These are phyloP conservation scores for Akanthomyces muscarius DNA, from an alignment of 2,329 filamentous ascomycete genomes.

Conservation along the genomic window DNA sequence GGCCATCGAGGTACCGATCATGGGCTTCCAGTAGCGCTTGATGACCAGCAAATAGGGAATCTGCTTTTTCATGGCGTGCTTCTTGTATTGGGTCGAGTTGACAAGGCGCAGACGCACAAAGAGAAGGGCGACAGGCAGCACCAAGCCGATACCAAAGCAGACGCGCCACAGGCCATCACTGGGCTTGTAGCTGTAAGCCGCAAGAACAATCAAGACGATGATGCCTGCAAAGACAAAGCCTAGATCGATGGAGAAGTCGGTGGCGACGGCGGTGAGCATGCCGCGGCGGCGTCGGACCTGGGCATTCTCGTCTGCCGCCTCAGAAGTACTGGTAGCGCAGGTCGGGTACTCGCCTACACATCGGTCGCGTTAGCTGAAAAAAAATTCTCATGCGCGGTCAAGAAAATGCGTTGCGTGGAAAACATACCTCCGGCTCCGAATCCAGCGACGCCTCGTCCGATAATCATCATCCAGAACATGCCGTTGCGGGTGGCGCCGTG, in stretches of 20 bases:
- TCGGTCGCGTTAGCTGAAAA: not conserved
- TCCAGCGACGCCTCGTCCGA: constrained; percentile 43
- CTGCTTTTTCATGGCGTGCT: constrained; percentile 26
- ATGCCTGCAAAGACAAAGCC: constrained; percentile 38
- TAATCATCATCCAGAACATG: constrained; percentile 50
- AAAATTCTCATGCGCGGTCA: not conserved
- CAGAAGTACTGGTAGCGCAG: constrained; percentile 27
- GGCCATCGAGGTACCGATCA: constrained; percentile 47
- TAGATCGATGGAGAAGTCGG: constrained; percentile 36
- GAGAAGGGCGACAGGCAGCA: constrained; percentile 45
- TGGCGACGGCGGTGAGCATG: constrained; percentile 36
- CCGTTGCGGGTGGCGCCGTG: constrained; percentile 38
- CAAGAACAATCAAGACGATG: constrained; percentile 43
- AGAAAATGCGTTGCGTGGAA: not conserved
- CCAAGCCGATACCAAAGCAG: constrained; percentile 23
- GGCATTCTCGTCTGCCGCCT: constrained; percentile 28
- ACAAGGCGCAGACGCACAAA: constrained; percentile 51
- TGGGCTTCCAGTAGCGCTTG: constrained; percentile 39
- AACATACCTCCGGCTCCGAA: constrained; percentile 39
- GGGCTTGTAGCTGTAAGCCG: constrained; percentile 30
- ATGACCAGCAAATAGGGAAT: constrained; percentile 26
- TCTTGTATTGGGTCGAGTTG: constrained; percentile 41
- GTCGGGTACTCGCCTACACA: constrained; percentile 29
- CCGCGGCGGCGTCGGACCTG: constrained; percentile 26
- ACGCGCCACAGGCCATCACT: constrained; percentile 44